Conservation (phyloP, 768 basidiomycete species). For the Cantharellus cinnabarinus region DNA sequence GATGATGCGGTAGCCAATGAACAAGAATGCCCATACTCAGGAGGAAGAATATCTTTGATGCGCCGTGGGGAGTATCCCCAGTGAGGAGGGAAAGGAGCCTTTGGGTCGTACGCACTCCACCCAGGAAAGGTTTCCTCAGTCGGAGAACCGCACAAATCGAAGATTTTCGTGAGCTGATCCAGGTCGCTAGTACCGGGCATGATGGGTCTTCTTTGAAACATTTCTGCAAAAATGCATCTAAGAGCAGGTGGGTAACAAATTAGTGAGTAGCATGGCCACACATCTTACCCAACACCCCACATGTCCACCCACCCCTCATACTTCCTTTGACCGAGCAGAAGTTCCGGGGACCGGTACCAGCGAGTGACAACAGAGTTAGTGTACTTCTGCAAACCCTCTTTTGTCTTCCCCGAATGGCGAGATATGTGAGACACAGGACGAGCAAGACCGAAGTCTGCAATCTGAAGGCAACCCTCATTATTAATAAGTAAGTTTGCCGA, state of each 20-base stretch:
- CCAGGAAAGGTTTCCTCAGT: conserved; percentile 18
- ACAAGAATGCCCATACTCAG: background rate
- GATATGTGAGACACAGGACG: conserved; percentile 27
- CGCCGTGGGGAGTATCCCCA: background rate
- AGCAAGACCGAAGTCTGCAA: conserved; percentile 95
- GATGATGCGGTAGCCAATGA: background rate
- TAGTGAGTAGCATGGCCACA: background rate
- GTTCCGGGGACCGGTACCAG: conserved; percentile 88
- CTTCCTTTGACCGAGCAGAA: conserved; percentile 69
- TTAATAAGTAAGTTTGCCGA: conserved; percentile 91
- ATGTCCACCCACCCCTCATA: conserved; percentile 93
- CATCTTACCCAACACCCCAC: conserved; percentile 82
- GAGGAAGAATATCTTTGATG: background rate
- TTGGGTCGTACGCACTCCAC: conserved; percentile 11
- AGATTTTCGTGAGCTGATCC: conserved; percentile 84
- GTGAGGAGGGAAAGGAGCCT: background rate
- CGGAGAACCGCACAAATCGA: conserved; percentile 78
- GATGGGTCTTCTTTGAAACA: conserved; percentile 76
- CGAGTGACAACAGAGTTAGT: conserved; percentile 91
- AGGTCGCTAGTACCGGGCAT: conserved; percentile 72
- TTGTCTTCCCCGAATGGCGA: conserved; percentile 12
- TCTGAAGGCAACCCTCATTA: conserved; percentile 60
- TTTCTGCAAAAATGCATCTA: conserved; percentile 92
- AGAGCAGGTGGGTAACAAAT: background rate
- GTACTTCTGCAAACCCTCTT: conserved; percentile 25